Percentiles rank a stretch among this genome's conserved stretches.
Conservation (phyloP, 2,329 filamentous ascomycete species). For the Bertia moriformis region DNA sequence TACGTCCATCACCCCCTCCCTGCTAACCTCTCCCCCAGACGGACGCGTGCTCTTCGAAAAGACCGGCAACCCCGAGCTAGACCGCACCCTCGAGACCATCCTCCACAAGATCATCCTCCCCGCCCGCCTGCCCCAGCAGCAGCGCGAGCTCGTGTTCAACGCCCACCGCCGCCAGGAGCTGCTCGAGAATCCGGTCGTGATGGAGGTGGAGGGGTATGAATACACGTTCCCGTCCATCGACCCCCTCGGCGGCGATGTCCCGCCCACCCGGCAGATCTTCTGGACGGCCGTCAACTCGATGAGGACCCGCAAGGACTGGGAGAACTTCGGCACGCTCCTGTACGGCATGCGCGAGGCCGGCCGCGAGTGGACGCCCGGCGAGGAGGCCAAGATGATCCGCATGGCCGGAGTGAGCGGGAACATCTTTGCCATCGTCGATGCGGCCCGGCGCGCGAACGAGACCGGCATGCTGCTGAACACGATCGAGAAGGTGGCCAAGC, state of each 20-base stretch:
- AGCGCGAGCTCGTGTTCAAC: conserved; percentile 37
- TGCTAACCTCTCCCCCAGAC: conserved; percentile 4
- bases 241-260: conserved; percentile 21
- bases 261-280: conserved; percentile 23
- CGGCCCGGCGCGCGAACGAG: conserved; percentile 26
- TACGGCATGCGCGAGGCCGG: conserved; percentile 29
- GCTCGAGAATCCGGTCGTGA: conserved; percentile 35
- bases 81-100: conserved; percentile 33
- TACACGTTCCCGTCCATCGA: conserved; percentile 33
- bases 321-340: conserved; percentile 34
- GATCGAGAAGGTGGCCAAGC: conserved; percentile 23
- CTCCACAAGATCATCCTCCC: conserved; percentile 47
- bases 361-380: conserved; percentile 16
- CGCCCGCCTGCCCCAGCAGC: conserved; percentile 34
- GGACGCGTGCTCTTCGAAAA: conserved; percentile 25
- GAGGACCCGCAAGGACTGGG: conserved; percentile 31
- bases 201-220: conserved; percentile 42
- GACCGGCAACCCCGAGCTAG: conserved; percentile 36
- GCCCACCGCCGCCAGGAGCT: conserved; percentile 29
- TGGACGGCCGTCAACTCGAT: conserved; percentile 25
- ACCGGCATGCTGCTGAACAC: conserved; percentile 28
- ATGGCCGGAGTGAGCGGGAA: conserved; percentile 22
- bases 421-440: conserved; percentile 31
- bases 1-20: background rate
- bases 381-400: conserved; percentile 24